Base-by-base conservation (phyloP, 2,329 filamentous ascomycete species). In the Gaeumannomyces tritici region DNA sequence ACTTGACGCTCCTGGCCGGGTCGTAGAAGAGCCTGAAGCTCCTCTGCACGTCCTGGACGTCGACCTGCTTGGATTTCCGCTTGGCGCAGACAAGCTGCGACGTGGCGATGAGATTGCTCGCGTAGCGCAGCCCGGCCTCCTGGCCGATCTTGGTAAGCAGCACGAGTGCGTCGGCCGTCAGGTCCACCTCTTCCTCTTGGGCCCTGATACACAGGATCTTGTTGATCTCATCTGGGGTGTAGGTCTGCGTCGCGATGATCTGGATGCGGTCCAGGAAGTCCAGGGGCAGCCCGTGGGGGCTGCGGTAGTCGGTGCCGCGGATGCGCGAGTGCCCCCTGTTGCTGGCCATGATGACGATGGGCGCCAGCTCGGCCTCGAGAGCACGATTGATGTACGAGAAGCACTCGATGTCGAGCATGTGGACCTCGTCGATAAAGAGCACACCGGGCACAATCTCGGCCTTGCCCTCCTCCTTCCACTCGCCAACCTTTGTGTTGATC, bases 381-480 rank as follows among this genome's bases (percentile, higher is more conserved):
- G 95, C 95, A 61, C 95, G 90, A 80, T 99, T 99, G 81, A 99
- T 89, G 80, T 96, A 99, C 57, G 92, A 96, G 80, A 96, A 99
- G 80, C 93, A 98, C 76, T 99, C 95, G 67, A 98, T 97, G 74
- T 99, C 95, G 63, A 99, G 89, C 93, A 99, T 98, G 81, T 99
- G 95, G 6, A 99, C 93, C 79, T 99, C 95, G 71, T 99, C 95
- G 71, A 99, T 96, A 80, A 99, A 99, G 9, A 99, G 80, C 9
- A 99, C 95, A 57, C 95, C 95, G 0, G 95, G 95, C 0, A 99
- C 92, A 62, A 99, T 98, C 77, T 96, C 93, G 3, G 95, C 95
- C 76, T 99, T 99, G 77, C 95, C 95, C 77, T 99, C 95, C 76
- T 99, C 95, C 77, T 96, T 97, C 95, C 95, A 99, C 77, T 99